Evolutionary conservation across 2,329 filamentous ascomycete genomes (phyloP).

Genomic region (Trichophyton simii): DNA sequence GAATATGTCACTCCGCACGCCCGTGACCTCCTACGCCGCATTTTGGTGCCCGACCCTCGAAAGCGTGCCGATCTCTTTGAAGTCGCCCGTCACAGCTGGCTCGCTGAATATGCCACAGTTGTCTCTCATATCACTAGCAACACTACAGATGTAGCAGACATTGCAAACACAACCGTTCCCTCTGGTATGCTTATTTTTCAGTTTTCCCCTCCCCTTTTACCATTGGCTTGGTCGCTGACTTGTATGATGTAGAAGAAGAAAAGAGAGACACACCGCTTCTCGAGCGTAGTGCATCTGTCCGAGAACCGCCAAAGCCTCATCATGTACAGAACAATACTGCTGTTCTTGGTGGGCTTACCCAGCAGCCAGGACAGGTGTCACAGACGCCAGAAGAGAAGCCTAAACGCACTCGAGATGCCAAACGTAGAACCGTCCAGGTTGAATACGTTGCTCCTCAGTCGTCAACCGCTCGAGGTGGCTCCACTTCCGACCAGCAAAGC

Average conservation of each 20-base stretch:
- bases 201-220: not conserved
- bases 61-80: conserved; percentile 95
- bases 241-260: conserved; percentile 30
- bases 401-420: conserved; percentile 51
- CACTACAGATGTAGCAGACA: conserved; percentile 75
- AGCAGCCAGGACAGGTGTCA: conserved; percentile 64
- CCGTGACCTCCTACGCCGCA: conserved; percentile 78
- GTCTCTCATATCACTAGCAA: conserved; percentile 95
- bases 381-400: conserved; percentile 42
- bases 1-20: conserved; percentile 98
- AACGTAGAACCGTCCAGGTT: conserved; percentile 88
- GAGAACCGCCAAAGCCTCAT: conserved; percentile 62
- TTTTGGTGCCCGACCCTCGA: conserved; percentile 86
- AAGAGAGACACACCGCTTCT: conserved; percentile 50
- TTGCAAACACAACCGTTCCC: conserved; percentile 63
- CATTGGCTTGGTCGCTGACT: not conserved
- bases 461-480: conserved; percentile 62
- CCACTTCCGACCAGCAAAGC: conserved; percentile 16
- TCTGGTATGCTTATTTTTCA: conserved; percentile 33
- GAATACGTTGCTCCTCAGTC: conserved; percentile 92
- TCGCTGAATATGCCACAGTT: conserved; percentile 92
- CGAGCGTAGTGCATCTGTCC: conserved; percentile 80
- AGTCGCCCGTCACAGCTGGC: conserved; percentile 93
- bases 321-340: conserved; percentile 13
- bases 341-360: conserved; percentile 48